A percentile compares a stretch with the other conserved stretches of the same genome.
phyloP scores from a whole-genome alignment of 2,329 filamentous ascomycete species.

The Lecanoromycetidae sp. region DNA sequence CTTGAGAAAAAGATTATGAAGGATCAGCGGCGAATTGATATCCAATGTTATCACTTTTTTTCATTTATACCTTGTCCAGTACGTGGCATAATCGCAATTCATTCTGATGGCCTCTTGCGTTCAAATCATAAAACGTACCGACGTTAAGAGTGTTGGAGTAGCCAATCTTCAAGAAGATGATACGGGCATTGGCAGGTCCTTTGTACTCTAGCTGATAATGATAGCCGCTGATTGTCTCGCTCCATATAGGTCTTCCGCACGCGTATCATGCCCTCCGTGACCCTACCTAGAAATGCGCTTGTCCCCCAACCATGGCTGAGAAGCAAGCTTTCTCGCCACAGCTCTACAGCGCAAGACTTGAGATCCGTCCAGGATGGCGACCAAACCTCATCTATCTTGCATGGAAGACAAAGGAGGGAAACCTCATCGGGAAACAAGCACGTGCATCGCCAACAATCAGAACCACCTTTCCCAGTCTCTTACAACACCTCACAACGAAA shows the following conservation, averaged over 20 bases:
- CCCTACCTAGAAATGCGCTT: background rate
- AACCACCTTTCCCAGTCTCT: background rate
- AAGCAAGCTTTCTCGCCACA: background rate
- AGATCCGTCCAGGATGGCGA: background rate
- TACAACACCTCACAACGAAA: background rate
- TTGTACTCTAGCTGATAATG: background rate
- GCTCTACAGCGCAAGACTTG: background rate
- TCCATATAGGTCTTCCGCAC: background rate
- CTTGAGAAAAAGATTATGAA: too few relatives aligned
- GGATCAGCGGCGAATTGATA: too few relatives aligned
- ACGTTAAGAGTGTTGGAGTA: background rate
- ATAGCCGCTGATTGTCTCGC: background rate
- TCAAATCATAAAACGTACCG: too few relatives aligned
- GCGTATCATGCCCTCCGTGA: background rate
- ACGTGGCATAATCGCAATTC: too few relatives aligned
- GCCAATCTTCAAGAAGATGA: background rate
- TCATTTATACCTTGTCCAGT: too few relatives aligned
- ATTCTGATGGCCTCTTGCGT: too few relatives aligned
- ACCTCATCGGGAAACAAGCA: background rate
- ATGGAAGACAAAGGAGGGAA: background rate
- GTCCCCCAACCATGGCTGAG: background rate
- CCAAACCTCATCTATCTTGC: conserved; percentile 2
- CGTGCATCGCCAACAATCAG: background rate
- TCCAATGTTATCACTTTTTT: too few relatives aligned
- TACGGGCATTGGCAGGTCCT: conserved; percentile 4